Base-by-base conservation (phyloP, 1,284 basidiomycete genomes). In the Rhizoctonia solani region DNA sequence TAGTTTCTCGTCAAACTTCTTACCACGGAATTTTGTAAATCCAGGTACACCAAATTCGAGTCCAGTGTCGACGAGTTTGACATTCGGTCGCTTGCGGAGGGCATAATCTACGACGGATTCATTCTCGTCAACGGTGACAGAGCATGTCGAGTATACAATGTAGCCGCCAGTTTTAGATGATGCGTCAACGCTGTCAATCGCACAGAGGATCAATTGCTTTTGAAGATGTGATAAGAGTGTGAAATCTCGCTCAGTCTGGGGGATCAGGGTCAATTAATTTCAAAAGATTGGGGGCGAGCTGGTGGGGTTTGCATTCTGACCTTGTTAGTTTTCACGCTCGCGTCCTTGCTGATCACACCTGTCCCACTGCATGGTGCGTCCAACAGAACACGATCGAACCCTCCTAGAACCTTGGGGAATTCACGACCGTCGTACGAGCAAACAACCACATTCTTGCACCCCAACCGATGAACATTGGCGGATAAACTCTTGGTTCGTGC, bases 371-470 rank as follows among this genome's bases (percentile, higher is more conserved):
- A 99, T 29, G 97, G 97, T 46, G 97, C 96, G 78, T 99, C 97
- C 67, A 99, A 81, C 69, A 99, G 79, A 37, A 99, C 95, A 21
- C 97, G 84, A 76, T 99, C 96, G 73, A 99, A 99, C 0, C 97
- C 97, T 23, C 96, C 97, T 80, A 99, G 95, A 49, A 99, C 95
- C 77, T 96, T 98, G n/a, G 97, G 97, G 80, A 99, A 99, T 78
- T 98, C 92, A 69, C 97, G 83, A 3, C 95, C 97, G 74, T 99
- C 97, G 75, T 99, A 96, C 68, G 94, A 97, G 78, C 95, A 98
- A 37, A 99, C 88, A 8, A 98, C 89, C 54, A 99, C 95, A 76
- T 99, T 99, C 79, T 95, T 97, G 82, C 97, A 99, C 1, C 97
- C 97, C 73, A 99, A 83, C 21, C 97, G 88, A 76, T 98, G 95